Percentiles rank a stretch among this genome's conserved stretches.
Evolutionary conservation across 306 rosid species (phyloP).

Genomic region (Abrus pulchellus): DNA sequence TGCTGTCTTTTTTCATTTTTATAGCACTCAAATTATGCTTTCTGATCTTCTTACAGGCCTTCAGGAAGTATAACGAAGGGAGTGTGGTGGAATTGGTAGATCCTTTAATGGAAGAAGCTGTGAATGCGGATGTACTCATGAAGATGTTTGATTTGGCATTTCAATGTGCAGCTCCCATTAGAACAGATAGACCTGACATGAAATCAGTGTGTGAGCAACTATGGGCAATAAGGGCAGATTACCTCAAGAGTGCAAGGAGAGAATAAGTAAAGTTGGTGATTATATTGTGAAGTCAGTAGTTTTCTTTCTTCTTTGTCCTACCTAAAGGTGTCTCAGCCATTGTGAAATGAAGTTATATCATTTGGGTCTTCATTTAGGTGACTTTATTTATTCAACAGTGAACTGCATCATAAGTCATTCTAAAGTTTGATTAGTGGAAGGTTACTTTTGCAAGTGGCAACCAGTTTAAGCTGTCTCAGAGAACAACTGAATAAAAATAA

Average conservation of each 20-base stretch:
- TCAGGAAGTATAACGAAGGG: constrained; percentile 71
- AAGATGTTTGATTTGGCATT: constrained; percentile 83
- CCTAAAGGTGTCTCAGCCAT: constrained; percentile 39
- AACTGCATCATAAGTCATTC: constrained; percentile 17
- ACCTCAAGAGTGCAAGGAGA: constrained; percentile 67
- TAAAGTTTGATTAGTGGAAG: constrained; percentile 34
- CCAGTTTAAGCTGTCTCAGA: constrained; percentile 1
- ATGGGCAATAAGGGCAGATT: constrained; percentile 90
- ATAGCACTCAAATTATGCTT: constrained; percentile 24
- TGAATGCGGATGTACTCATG: constrained; percentile 61
- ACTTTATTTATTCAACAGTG: not conserved
- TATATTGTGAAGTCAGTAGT: constrained; percentile 23
- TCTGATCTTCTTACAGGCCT: constrained; percentile 69
- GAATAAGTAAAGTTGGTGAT: constrained; percentile 43
- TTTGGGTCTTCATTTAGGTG: constrained; percentile 32
- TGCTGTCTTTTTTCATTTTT: not conserved
- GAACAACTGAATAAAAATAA: not conserved
- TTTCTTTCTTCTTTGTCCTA: constrained; percentile 28
- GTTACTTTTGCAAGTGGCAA: constrained; percentile 31
- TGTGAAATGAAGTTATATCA: constrained; percentile 47
- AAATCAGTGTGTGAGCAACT: constrained; percentile 83
- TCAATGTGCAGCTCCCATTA: constrained; percentile 86
- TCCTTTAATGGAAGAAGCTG: constrained; percentile 76
- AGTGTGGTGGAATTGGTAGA: constrained; percentile 67
- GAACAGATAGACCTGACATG: constrained; percentile 91